Percentiles rank a stretch among this genome's conserved stretches.
Conservation (phyloP, 2,329 filamentous ascomycete species). For the Gnomoniopsis sp. region DNA sequence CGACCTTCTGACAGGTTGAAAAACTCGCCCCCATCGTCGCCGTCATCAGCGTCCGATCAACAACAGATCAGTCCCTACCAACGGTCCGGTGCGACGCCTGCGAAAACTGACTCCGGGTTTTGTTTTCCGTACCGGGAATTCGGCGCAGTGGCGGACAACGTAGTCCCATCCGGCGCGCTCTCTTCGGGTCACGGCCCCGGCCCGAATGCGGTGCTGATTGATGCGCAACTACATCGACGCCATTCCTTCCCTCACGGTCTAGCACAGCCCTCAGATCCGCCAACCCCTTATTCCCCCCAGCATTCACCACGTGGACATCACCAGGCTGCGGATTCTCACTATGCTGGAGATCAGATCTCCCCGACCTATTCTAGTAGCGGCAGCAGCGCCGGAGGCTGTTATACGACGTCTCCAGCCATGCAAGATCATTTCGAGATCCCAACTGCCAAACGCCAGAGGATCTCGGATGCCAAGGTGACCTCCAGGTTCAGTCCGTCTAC, state of each 20-base stretch:
- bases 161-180: constrained; percentile 21
- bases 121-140: constrained; percentile 23
- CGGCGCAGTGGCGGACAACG: constrained; percentile 35
- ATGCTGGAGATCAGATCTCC: constrained; percentile 11
- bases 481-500: not conserved
- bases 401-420: constrained; percentile 11
- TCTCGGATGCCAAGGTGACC: constrained; percentile 5
- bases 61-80: not conserved
- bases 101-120: constrained; percentile 13
- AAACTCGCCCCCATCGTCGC: not conserved
- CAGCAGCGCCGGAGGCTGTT: constrained; percentile 7
- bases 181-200: constrained; percentile 18
- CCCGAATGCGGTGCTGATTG: constrained; percentile 13
- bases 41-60: not conserved
- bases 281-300: not conserved
- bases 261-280: not conserved
- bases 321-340: not conserved
- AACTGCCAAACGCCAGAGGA: constrained; percentile 13
- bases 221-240: constrained; percentile 8
- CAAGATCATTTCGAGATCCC: constrained; percentile 15
- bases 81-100: not conserved
- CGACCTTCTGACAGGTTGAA: not conserved
- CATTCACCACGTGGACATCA: not conserved
- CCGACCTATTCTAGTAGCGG: constrained; percentile 8
- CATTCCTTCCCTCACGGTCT: not conserved